Evolutionary conservation across 768 basidiomycete genomes (phyloP), one percentile per base, ranked within the genome.

Genomic region (Hygrophorus russula): DNA sequence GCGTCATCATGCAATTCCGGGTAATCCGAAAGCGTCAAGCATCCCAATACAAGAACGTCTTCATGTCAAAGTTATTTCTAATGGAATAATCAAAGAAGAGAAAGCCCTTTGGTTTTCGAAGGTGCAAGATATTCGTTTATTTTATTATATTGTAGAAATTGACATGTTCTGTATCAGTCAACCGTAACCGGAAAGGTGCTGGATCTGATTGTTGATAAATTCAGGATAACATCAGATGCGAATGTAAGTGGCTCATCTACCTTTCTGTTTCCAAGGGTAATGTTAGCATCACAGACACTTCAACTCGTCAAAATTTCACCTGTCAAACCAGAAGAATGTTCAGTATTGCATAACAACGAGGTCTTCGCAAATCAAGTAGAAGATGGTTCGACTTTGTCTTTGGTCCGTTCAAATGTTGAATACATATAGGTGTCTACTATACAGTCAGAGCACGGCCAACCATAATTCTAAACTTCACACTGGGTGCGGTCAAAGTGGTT

Each of bases 31-130:
- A 41, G 41, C 59, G 1, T 62, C 66, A 9, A 59, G 62, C 12
- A 57, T 76, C 1, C 62, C 76, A 11, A 53, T 74, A 35, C 70
- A 74, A 17, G 68, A 83, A 45, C 72, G 84, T 17, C 50, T 82
- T 33, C 73, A 82, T 55, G 51, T 86, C 28, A 73, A 63, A 31
- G 71, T 78, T 4, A 48, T 51, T 3, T 48, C 50, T 2, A 60
- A 56, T 14, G 56, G 61, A 41, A 42, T 51, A 4, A 46, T 49
- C 2, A 60, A 56, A 15, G 55, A 61, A 41, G 42, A 51, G 1
- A 52, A 53, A 12, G 71, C 69, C 5, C 70, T 86, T 39, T 91
- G 87, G 87, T 73, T 84, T 44, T 64, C 69, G 39, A 87, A 84
- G 72, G 86, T 84, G 52, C 49, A 60, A 51, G n/a, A 17, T 40